phyloP scores from a whole-genome alignment of 1,284 basidiomycete genomes.

The Fistulinella cinereoalba region DNA sequence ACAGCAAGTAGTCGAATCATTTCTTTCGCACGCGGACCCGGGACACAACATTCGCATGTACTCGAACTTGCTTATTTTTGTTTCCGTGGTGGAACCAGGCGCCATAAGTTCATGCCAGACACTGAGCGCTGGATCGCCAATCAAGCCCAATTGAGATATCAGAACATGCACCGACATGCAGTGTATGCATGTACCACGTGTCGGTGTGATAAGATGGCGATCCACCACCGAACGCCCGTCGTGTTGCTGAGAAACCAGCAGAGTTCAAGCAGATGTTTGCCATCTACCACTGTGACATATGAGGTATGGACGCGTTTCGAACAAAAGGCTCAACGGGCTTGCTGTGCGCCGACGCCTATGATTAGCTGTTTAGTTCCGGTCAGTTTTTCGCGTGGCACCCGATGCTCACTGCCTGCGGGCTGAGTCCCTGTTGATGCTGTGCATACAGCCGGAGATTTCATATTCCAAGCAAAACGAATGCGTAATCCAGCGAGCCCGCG shows the following conservation, averaged over 20 bases:
- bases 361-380: slow-evolving; percentile 15
- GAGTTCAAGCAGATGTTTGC: no score
- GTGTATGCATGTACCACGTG: slow-evolving; percentile 21
- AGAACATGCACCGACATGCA: slow-evolving; percentile 14
- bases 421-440: slow-evolving; percentile 23
- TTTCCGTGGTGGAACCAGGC: slow-evolving; percentile 4
- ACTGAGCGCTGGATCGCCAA: slow-evolving; percentile 25
- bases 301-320: not conserved
- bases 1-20: slow-evolving; percentile 20
- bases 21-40: slow-evolving; percentile 13
- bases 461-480: not conserved
- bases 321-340: slow-evolving; percentile 8
- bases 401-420: slow-evolving; percentile 28
- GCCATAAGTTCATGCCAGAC: slow-evolving; percentile 4
- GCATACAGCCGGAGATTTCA: slow-evolving; percentile 3
- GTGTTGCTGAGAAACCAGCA: slow-evolving; percentile 15
- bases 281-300: not conserved
- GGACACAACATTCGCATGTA: slow-evolving; percentile 4
- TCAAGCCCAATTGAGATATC: slow-evolving; percentile 20
- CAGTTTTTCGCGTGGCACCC: slow-evolving; percentile 17
- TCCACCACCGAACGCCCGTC: slow-evolving; percentile 14
- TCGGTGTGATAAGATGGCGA: slow-evolving; percentile 6
- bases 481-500: slow-evolving; percentile 4
- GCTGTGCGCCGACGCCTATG: slow-evolving; percentile 22
- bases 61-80: slow-evolving; percentile 19